Base-by-base conservation (phyloP, 306 rosid species). In the Citrullus colocynthis region DNA sequence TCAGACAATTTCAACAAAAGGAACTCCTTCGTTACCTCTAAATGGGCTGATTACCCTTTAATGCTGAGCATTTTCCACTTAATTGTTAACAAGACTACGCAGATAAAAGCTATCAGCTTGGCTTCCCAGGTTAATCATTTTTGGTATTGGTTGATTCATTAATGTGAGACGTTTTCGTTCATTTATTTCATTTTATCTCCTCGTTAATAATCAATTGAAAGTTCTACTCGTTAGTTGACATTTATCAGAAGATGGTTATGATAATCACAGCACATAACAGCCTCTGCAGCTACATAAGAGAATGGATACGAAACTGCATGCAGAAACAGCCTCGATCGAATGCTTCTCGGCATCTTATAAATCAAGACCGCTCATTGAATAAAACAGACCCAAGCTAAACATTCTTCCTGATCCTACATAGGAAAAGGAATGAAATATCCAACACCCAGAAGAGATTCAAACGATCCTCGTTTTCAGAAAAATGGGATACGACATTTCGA, bases 391-490 rank as follows among this genome's bases (percentile, higher is more conserved):
- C 30, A 17, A 73, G 34, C 21, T 17, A 15, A 45, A n/a, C 39
- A 36, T 54, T 17, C 63, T 17, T 74, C 18, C 78, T 54, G 63
- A 74, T 74, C 78, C 63, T 74, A 52, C 39, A 8, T 73, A 73
- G 28, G 51, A 51, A 73, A 73, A 16, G 15, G 44, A 73, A 17
- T 0, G 61, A 73, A 71, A 71, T 48, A 20, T n/a, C 20, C 56
- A 71, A 20, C 12, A 45, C 28, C 34, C 57, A 7, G 76, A 71
- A 45, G 57, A 44, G 13, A 71, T 45, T 71, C 76, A 48, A 72
- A 51, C 39, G 7, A 49, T 59, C 45, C 9, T 15, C 2, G 75
- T 20, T 70, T 13, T 6, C 39, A 0, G 21, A 4, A 74, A 54
- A 52, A 34, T 16, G 7, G 78, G 20, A 2, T 2, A 45, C 1